These are phyloP conservation scores for Calonectria honghensis DNA, from an alignment of 2,329 filamentous ascomycete genomes.

Conservation along the genomic window DNA sequence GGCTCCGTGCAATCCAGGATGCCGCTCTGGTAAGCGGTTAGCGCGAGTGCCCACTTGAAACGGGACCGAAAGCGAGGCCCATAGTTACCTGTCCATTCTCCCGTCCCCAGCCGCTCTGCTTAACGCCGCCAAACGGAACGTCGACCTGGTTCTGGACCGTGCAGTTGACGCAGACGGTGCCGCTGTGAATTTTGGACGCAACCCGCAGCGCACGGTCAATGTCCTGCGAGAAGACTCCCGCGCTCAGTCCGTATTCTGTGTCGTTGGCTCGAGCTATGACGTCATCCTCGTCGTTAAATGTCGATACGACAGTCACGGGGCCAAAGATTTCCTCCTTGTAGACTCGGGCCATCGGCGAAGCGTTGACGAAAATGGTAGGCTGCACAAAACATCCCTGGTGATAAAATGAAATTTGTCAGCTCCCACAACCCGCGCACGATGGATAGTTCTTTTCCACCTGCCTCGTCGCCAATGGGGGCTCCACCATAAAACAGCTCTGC, in stretches of 20 bases:
- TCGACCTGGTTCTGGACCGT: constrained; percentile 9
- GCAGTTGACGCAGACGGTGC: constrained; percentile 15
- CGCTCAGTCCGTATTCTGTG: constrained; percentile 7
- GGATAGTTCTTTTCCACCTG: not conserved
- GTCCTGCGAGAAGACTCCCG: constrained; percentile 5
- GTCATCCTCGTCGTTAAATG: not conserved
- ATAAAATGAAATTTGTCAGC: not conserved
- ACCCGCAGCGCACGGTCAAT: constrained; percentile 8
- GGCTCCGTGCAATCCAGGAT: constrained; percentile 2
- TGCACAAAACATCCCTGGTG: not conserved
- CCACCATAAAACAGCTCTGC: constrained; percentile 8
- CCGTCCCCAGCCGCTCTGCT: constrained; percentile 6
- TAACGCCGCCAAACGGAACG: constrained; percentile 9
- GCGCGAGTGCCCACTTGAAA: not conserved
- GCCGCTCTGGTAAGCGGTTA: not conserved
- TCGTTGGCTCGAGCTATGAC: not conserved
- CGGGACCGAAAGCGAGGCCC: not conserved
- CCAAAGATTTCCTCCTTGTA: constrained; percentile 19
- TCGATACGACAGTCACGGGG: not conserved
- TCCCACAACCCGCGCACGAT: not conserved
- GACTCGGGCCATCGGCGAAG: not conserved
- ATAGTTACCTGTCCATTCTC: constrained; percentile 3
- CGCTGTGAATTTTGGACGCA: constrained; percentile 1
- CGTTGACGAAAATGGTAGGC: not conserved
- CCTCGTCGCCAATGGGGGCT: not conserved